A percentile compares a stretch with the other conserved stretches of the same genome.
These are phyloP conservation scores for Paraglomus occultum DNA, from an alignment of 192 early-diverging fungal species.

Conservation along the genomic window DNA sequence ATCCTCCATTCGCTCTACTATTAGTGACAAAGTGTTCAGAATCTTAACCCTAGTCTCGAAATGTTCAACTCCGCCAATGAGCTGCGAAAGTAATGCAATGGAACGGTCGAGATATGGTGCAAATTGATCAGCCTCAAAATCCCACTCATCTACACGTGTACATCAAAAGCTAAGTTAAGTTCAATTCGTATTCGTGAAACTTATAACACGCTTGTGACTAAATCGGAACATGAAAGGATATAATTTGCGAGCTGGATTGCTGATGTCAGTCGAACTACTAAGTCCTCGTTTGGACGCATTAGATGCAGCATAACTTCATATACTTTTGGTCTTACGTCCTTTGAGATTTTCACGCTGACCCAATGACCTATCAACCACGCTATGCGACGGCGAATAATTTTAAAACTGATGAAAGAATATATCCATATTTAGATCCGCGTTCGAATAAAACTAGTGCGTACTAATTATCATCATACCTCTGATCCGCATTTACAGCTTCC, in stretches of 20 bases:
- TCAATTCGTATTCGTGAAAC: too few species aligned
- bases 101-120: slow-evolving; percentile 61
- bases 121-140: slow-evolving; percentile 74
- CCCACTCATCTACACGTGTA: slow-evolving; percentile 71
- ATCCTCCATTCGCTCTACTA: slow-evolving; percentile 77
- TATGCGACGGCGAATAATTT: slow-evolving; percentile 62
- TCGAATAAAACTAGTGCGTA: neutral
- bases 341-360: slow-evolving; percentile 75
- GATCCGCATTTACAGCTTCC: slow-evolving; percentile 54
- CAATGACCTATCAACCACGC: slow-evolving; percentile 85
- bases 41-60: slow-evolving; percentile 75
- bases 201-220: neutral
- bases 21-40: slow-evolving; percentile 67
- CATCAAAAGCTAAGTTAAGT: neutral
- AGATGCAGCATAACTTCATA: slow-evolving; percentile 74
- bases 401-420: slow-evolving; percentile 35
- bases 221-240: slow-evolving; percentile 35
- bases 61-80: slow-evolving; percentile 67
- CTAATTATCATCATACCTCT: slow-evolving; percentile 36
- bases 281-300: slow-evolving; percentile 64
- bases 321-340: slow-evolving; percentile 56
- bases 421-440: neutral
- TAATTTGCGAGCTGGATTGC: slow-evolving; percentile 60
- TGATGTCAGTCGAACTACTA: slow-evolving; percentile 80
- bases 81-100: slow-evolving; percentile 52